Evolutionary conservation across 1,284 basidiomycete species (phyloP).

Genomic region (Vanrija sp.): DNA sequence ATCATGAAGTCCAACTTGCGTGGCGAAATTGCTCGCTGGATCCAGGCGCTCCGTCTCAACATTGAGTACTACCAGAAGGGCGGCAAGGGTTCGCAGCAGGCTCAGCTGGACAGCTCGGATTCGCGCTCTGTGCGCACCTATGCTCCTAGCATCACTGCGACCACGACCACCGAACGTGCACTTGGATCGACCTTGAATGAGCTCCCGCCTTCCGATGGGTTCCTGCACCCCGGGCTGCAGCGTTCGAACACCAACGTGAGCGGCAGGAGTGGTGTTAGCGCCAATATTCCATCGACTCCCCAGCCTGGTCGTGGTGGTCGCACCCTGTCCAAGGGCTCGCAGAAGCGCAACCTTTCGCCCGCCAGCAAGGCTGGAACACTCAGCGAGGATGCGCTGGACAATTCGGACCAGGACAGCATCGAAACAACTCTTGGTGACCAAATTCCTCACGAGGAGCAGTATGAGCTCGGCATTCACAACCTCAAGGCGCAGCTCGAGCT

Average conservation of each 20-base stretch:
- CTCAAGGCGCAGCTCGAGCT: conserved; percentile 76
- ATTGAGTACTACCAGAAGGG: conserved; percentile 59
- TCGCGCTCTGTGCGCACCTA: conserved; percentile 7
- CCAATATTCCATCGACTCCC: neutral
- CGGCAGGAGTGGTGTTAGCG: conserved; percentile 40
- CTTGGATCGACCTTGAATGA: conserved; percentile 19
- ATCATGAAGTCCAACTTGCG: conserved; percentile 88
- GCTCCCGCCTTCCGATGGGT: conserved; percentile 31
- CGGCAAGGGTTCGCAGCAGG: neutral
- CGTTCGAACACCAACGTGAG: conserved; percentile 52
- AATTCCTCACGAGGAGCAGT: conserved; percentile 65
- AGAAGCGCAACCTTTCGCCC: conserved; percentile 6
- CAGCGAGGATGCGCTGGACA: neutral
- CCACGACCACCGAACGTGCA: conserved; percentile 30
- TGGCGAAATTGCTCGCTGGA: conserved; percentile 85
- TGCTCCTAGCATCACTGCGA: conserved; percentile 24
- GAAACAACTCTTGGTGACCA: conserved; percentile 8
- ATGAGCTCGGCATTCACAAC: conserved; percentile 71
- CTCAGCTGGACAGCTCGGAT: conserved; percentile 3
- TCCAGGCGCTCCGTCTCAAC: conserved; percentile 66
- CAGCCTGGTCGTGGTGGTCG: too few relatives aligned
- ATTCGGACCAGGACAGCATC: conserved; percentile 24
- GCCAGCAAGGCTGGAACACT: conserved; percentile 18
- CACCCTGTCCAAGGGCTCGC: neutral
- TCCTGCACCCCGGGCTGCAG: conserved; percentile 43